Conservation (phyloP, 176 grass and related monocot species). For the Musa schizocarpa region DNA sequence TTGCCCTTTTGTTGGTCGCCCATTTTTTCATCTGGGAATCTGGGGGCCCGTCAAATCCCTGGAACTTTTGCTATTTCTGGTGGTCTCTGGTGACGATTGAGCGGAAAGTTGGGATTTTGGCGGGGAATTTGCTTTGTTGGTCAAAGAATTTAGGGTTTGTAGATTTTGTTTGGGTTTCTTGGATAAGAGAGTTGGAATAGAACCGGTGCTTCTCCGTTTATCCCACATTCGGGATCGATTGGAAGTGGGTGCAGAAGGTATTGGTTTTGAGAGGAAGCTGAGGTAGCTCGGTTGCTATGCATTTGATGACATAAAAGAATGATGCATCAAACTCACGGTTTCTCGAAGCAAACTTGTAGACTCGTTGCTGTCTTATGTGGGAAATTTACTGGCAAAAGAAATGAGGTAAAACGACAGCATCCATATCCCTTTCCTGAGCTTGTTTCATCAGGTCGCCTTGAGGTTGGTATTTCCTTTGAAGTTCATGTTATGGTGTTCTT, state of each 20-base stretch:
- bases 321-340: conserved; percentile 39
- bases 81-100: background rate
- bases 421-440: conserved; percentile 49
- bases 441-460: conserved; percentile 31
- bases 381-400: conserved; percentile 19
- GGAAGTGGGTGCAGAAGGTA: background rate
- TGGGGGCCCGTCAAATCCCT: background rate
- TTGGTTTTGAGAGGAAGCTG: conserved; percentile 1
- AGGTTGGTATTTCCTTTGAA: conserved; percentile 24
- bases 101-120: background rate
- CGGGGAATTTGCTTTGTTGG: background rate
- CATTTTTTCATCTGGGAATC: background rate
- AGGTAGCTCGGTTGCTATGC: conserved; percentile 3
- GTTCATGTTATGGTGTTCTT: background rate
- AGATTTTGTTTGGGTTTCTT: background rate
- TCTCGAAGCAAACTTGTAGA: conserved; percentile 14
- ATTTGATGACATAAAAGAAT: background rate
- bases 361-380: conserved; percentile 49
- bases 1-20: background rate
- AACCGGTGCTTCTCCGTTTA: background rate
- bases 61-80: background rate
- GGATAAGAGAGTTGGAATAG: background rate
- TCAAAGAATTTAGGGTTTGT: background rate
- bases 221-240: background rate
- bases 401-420: conserved; percentile 16